Evolutionary conservation across 2,329 filamentous ascomycete species (phyloP).

Genomic region (Sclerotinia nivalis): DNA sequence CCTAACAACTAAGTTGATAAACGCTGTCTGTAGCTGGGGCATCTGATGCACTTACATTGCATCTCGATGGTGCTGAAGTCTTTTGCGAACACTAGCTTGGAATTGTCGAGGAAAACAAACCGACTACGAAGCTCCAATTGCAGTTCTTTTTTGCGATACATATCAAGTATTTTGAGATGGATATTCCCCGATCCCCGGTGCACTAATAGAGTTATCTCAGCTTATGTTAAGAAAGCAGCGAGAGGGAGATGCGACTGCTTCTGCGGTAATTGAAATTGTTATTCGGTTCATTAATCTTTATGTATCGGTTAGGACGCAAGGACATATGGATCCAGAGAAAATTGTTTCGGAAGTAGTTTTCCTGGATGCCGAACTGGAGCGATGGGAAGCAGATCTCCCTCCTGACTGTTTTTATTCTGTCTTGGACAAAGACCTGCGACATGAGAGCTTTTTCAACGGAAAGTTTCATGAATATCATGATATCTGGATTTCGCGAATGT

Average conservation of each 20-base stretch:
- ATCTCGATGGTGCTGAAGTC: conserved; percentile 32
- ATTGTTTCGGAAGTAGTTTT: conserved; percentile 26
- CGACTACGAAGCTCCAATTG: background rate
- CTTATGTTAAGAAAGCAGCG: background rate
- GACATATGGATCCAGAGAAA: conserved; percentile 4
- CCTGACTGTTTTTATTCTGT: conserved; percentile 28
- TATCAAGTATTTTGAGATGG: conserved; percentile 8
- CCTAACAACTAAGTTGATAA: conserved; percentile 9
- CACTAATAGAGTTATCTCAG: background rate
- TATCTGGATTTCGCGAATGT: conserved; percentile 34
- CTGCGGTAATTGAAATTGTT: conserved; percentile 19
- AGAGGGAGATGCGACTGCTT: background rate
- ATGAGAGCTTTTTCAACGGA: conserved; percentile 25
- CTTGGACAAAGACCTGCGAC: background rate
- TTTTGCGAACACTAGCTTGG: conserved; percentile 28
- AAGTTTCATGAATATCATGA: conserved; percentile 32
- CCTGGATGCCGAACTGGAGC: conserved; percentile 30
- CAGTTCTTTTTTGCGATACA: conserved; percentile 14
- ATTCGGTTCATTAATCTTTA: conserved; percentile 28
- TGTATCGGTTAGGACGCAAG: conserved; percentile 22
- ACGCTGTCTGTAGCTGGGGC: conserved; percentile 31
- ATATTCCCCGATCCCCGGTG: background rate
- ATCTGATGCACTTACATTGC: conserved; percentile 27
- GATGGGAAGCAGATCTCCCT: conserved; percentile 31
- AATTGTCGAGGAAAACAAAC: background rate